A percentile compares a stretch with the other conserved stretches of the same genome.
These are phyloP conservation scores for Petunia hybrid DNA, from an alignment of 305 asterid species.

Conservation along the genomic window DNA sequence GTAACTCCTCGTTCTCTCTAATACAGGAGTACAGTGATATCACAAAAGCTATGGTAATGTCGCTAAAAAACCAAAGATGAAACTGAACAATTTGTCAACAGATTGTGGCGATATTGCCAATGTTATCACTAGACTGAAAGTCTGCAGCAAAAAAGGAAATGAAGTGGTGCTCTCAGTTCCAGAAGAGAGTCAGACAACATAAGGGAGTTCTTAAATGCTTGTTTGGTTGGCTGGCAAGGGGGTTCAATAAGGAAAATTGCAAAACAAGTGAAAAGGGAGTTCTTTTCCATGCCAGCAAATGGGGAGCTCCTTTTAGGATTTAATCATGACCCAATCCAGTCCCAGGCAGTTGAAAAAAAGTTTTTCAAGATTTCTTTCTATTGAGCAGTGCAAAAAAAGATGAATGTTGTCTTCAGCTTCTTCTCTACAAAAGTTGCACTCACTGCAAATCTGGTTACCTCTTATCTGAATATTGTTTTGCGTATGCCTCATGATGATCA, in stretches of 20 bases:
- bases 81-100: not conserved
- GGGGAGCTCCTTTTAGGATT: no score
- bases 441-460: no score
- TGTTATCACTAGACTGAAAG: not conserved
- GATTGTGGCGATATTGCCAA: constrained; percentile 12
- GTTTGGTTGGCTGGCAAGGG: constrained; percentile 1
- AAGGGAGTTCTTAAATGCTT: not conserved
- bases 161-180: constrained; percentile 22
- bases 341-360: no score
- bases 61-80: not conserved
- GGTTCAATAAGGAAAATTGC: not conserved
- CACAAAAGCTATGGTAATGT: not conserved
- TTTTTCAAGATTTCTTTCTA: no score
- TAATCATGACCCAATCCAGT: no score
- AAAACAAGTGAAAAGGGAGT: not conserved
- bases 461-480: no score
- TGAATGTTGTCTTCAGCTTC: no score
- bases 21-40: constrained; percentile 1
- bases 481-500: no score
- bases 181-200: not conserved
- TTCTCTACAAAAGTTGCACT: no score
- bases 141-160: not conserved
- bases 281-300: no score
- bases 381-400: no score
- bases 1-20: constrained; percentile 9